Evolutionary conservation across 169 alveolate genomes (phyloP).

Genomic region (Cyclospora cayetanensis): DNA sequence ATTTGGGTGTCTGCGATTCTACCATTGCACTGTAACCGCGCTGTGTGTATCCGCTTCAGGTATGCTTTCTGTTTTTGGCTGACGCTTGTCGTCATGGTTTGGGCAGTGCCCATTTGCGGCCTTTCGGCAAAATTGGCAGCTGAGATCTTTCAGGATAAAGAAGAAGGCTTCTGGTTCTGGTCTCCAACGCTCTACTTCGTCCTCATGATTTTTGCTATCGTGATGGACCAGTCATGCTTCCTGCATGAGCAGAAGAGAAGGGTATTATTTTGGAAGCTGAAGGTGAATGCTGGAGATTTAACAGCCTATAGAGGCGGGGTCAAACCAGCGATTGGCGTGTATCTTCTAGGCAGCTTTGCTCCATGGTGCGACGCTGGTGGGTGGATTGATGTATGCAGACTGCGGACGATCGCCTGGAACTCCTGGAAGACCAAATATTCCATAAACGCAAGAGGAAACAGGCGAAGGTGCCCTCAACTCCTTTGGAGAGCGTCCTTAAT

Average conservation of each 20-base stretch:
- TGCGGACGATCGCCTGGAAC: constrained; percentile 20
- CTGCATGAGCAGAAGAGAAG: background rate
- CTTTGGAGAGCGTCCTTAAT: background rate
- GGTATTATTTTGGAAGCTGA: background rate
- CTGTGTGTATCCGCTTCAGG: constrained; percentile 1
- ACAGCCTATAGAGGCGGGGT: too few species aligned
- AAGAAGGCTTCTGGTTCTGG: background rate
- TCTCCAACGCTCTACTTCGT: background rate
- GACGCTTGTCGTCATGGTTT: too few species aligned
- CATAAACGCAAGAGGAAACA: background rate
- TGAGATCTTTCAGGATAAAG: background rate
- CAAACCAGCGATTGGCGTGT: too few species aligned
- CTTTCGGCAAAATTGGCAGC: background rate
- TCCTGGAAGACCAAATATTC: background rate
- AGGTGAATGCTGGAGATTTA: too few species aligned
- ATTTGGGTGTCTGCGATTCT: background rate
- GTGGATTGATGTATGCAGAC: too few species aligned
- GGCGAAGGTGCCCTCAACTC: background rate
- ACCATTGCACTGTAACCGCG: background rate
- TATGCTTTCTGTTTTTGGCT: background rate
- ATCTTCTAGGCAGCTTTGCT: too few species aligned
- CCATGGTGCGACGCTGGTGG: too few species aligned
- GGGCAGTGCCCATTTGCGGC: background rate
- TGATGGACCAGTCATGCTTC: background rate
- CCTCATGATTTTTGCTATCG: background rate